Conservation (phyloP, 2,329 filamentous ascomycete genomes). For the Diplocarpon mali region DNA sequence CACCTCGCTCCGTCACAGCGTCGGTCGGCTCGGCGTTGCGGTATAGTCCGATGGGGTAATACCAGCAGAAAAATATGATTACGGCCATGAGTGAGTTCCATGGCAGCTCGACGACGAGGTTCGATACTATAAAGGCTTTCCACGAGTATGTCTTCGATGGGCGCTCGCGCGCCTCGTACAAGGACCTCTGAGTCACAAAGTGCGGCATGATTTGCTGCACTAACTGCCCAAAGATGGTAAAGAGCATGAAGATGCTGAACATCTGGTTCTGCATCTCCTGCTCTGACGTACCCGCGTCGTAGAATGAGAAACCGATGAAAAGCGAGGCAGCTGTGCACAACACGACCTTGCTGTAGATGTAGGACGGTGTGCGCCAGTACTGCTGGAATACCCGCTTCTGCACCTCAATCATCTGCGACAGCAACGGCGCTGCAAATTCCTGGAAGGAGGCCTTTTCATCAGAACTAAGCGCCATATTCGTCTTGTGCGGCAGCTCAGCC, state of each 20-base stretch:
- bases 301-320: slow-evolving; percentile 64
- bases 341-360: slow-evolving; percentile 29
- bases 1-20: slow-evolving; percentile 57
- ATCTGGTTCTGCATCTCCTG: slow-evolving; percentile 60
- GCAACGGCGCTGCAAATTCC: slow-evolving; percentile 52
- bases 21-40: slow-evolving; percentile 53
- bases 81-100: slow-evolving; percentile 66
- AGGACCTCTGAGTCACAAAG: slow-evolving; percentile 37
- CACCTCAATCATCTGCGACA: slow-evolving; percentile 41
- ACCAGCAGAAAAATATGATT: slow-evolving; percentile 73
- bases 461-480: slow-evolving; percentile 8
- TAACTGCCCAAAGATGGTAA: slow-evolving; percentile 62
- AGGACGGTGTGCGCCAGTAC: slow-evolving; percentile 56
- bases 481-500: slow-evolving; percentile 30
- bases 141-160: slow-evolving; percentile 73
- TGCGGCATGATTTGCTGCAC: slow-evolving; percentile 70
- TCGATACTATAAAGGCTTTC: slow-evolving; percentile 54
- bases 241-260: slow-evolving; percentile 67
- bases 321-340: slow-evolving; percentile 29
- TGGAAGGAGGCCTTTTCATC: slow-evolving; percentile 38
- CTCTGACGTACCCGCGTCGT: slow-evolving; percentile 42
- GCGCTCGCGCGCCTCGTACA: slow-evolving; percentile 63
- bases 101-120: slow-evolving; percentile 73
- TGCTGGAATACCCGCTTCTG: slow-evolving; percentile 47
- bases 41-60: slow-evolving; percentile 75